phyloP scores from a whole-genome alignment of 139 green algal genomes.

The Chlamydomonas applanata region DNA sequence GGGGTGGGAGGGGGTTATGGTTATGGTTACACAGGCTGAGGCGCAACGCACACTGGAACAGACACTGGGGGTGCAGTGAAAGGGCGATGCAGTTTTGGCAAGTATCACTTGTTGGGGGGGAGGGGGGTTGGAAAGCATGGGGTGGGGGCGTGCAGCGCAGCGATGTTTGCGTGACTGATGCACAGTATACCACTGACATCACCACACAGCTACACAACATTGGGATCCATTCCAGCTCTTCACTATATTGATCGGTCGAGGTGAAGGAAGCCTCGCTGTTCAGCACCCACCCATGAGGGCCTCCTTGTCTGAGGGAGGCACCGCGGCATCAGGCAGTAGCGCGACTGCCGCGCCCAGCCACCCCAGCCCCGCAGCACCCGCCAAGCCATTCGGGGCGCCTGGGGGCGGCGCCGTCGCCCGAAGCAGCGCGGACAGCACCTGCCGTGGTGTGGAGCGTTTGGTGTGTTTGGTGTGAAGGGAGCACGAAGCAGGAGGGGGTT shows the following conservation, averaged over 20 bases:
- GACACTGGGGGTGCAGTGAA: background rate
- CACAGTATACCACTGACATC: too few species aligned
- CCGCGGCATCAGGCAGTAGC: constrained; percentile 46
- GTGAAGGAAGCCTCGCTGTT: too few species aligned
- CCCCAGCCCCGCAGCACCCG: constrained; percentile 29
- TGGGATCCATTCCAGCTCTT: background rate
- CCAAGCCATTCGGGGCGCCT: background rate
- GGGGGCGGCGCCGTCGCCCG: background rate
- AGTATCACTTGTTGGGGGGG: background rate
- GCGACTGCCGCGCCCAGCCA: constrained; percentile 52
- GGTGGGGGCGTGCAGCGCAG: too few species aligned
- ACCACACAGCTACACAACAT: background rate
- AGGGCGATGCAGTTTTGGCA: background rate
- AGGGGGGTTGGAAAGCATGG: background rate
- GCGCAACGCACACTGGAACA: too few species aligned
- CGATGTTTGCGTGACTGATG: too few species aligned
- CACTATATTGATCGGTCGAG: background rate
- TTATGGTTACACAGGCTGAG: too few species aligned
- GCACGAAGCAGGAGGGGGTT: too few species aligned
- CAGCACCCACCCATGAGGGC: constrained; percentile 23
- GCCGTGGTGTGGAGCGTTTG: too few species aligned
- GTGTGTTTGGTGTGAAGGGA: too few species aligned
- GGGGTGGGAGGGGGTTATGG: background rate
- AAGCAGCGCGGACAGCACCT: constrained; percentile 54
- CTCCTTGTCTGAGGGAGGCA: constrained; percentile 47